Conservation (phyloP, 2,329 filamentous ascomycete genomes). For the Sporothrix luriei region DNA sequence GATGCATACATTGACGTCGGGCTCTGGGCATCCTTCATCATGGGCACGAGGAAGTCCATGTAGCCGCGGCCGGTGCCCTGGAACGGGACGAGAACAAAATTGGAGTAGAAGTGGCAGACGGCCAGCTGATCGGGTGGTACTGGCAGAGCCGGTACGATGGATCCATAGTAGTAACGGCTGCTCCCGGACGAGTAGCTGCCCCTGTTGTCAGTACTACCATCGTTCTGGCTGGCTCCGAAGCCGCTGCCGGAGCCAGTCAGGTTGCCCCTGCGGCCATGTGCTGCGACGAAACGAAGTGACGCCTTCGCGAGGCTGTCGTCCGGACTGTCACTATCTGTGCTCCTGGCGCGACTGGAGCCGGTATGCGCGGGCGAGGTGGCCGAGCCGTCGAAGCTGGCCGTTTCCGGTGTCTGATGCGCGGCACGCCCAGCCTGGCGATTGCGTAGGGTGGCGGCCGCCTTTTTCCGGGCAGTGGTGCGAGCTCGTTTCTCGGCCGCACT, state of each 20-base stretch:
- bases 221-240: neutral
- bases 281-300: neutral
- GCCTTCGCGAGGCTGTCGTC: constrained; percentile 1
- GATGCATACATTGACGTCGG: constrained; percentile 19
- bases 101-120: constrained; percentile 61
- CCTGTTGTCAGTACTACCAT: neutral
- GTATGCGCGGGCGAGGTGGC: neutral
- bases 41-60: constrained; percentile 61
- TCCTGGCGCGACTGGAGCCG: neutral
- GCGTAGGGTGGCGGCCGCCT: constrained; percentile 13
- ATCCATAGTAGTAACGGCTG: constrained; percentile 25
- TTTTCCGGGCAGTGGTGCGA: constrained; percentile 25
- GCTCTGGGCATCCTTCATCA: constrained; percentile 50
- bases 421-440: constrained; percentile 27
- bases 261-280: neutral
- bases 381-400: neutral
- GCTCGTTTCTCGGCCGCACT: constrained; percentile 38
- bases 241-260: neutral
- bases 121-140: constrained; percentile 59
- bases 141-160: constrained; percentile 46
- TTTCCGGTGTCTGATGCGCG: neutral
- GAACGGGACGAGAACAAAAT: constrained; percentile 60
- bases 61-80: constrained; percentile 57
- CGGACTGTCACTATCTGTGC: neutral
- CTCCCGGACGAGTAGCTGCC: constrained; percentile 35